Evolutionary conservation across 1,139 yeast genomes (phyloP).

Genomic region (Hansenula sp.): DNA sequence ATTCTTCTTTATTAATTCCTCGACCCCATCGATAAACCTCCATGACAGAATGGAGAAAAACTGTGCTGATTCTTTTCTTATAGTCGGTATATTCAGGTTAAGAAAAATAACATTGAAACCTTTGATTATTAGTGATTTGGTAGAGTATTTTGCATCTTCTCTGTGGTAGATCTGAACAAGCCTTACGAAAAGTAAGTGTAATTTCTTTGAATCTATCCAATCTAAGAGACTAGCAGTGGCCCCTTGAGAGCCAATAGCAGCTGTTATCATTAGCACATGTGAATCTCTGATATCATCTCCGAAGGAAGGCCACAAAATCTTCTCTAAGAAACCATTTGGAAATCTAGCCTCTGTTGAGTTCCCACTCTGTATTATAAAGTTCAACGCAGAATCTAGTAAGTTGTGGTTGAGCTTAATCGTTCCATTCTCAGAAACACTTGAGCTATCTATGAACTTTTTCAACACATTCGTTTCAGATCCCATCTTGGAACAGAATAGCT

Average conservation of each 20-base stretch:
- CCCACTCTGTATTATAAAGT: not conserved
- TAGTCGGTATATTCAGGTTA: slow-evolving; percentile 3
- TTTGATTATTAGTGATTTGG: slow-evolving; percentile 5
- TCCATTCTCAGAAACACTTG: not conserved
- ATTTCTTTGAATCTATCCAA: slow-evolving; percentile 1
- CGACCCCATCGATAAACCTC: slow-evolving; percentile 27
- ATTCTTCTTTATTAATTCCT: slow-evolving; percentile 7
- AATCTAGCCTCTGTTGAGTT: not conserved
- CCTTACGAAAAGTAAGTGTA: slow-evolving; percentile 10
- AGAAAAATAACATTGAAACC: slow-evolving; percentile 3
- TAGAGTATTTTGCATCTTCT: not conserved
- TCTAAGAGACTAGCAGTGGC: slow-evolving; percentile 1
- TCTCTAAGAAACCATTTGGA: not conserved
- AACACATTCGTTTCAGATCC: no score
- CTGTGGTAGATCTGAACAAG: slow-evolving; percentile 13
- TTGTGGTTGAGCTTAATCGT: not conserved
- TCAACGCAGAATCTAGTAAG: not conserved
- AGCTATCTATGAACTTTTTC: not conserved
- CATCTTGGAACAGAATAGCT: no score
- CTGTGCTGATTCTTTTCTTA: slow-evolving; percentile 29
- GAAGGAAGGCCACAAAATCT: not conserved
- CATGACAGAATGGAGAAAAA: slow-evolving; percentile 37
- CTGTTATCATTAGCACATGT: slow-evolving; percentile 3
- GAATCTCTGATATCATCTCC: not conserved
- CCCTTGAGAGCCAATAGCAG: not conserved